Conservation (phyloP, 495 filamentous ascomycete species). For the Cercophora scortea region DNA sequence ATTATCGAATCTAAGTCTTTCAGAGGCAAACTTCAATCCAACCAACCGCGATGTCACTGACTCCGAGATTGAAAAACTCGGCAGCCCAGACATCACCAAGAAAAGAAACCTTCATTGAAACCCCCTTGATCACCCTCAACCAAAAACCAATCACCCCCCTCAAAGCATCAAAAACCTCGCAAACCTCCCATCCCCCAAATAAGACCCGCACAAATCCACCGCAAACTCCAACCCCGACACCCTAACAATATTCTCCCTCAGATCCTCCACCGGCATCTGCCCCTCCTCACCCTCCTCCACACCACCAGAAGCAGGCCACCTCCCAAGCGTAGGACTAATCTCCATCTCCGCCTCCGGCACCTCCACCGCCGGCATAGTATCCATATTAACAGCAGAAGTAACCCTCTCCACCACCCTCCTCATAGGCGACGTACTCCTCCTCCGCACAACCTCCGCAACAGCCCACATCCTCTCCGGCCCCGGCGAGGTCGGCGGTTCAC, state of each 20-base stretch:
- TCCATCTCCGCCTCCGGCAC: background rate
- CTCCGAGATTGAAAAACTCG: too few species aligned
- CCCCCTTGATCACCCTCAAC: too few species aligned
- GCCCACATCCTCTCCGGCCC: background rate
- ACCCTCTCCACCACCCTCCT: background rate
- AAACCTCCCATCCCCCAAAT: background rate
- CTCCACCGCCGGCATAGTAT: background rate
- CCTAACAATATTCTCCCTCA: constrained; percentile 1
- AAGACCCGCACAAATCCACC: constrained; percentile 10
- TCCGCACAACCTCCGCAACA: background rate
- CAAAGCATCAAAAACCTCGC: constrained; percentile 13
- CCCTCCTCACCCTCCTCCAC: background rate
- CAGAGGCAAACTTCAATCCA: too few species aligned
- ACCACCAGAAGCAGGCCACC: background rate
- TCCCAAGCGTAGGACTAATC: background rate
- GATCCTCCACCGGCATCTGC: constrained; percentile 5
- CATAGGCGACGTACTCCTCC: background rate
- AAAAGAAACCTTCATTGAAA: too few species aligned
- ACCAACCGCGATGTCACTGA: too few species aligned
- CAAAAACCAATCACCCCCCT: too few species aligned
- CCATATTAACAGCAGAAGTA: background rate
- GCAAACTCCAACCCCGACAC: constrained; percentile 18
- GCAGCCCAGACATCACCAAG: too few species aligned
- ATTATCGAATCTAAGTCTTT: too few species aligned
- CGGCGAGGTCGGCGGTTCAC: background rate